Evolutionary conservation across 257 asterid species (phyloP), one percentile per base, ranked within the genome.

Genomic region (Agastache rugosa): DNA sequence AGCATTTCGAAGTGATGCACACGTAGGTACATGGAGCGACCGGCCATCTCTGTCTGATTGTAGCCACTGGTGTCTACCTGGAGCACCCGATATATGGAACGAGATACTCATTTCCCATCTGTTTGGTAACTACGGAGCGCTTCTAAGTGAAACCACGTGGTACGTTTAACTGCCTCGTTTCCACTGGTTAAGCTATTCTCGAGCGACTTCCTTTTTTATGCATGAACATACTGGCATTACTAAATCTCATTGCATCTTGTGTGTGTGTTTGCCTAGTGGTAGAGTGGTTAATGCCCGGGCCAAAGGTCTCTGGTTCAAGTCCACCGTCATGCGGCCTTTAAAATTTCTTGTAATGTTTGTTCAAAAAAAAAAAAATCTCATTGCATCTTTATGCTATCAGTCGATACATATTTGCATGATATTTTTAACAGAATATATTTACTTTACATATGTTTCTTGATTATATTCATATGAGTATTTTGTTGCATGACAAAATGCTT

Each of bases 61-160:
- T 75, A 89, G 96, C 85, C 96, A 90, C 69, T 89, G 96, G 96
- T 90, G 96, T 74, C 83, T 90, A 58, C 95, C 96, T 37, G 95
- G 95, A 78, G 80, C 88, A 71, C 96, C 96, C 19, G 96, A 90
- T 74, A 44, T 73, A 60, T 90, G 96, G 95, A 90, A 90, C 6
- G 95, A 90, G 74, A 81, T 88, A 50, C 72, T 90, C 75, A 67
- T 89, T 37, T 80, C 85, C 0, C 73, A 84, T 80, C 79, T 88
- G 63, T 86, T 83, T 48, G 76, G 83, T 48, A 62, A 58, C 68
- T 51, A 42, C 25, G 39, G 20, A 17, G 63, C 48, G 72, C 41
- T 61, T 67, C 65, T 45, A 45, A 71, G 79, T 78, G 73, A 77
- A 62, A 64, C 9, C 56, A 69, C 41, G 23, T 4, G 76, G 61